Evolutionary conservation across 2,329 filamentous ascomycete genomes (phyloP), one percentile per base, ranked within the genome.

Genomic region (Trichophyton simii): DNA sequence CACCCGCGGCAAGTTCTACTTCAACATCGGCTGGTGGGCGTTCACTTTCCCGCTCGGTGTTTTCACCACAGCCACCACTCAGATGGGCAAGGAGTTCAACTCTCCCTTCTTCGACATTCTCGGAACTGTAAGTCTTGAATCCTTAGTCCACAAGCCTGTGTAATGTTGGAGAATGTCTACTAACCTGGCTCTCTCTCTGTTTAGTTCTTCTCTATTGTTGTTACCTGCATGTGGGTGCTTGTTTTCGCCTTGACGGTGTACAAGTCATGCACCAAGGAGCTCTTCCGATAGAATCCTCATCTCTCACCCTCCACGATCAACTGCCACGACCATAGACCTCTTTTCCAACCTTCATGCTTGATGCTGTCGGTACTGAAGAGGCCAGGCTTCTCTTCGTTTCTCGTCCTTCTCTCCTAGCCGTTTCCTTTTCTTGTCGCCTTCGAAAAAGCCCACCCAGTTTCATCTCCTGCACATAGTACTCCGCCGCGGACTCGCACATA

Each of bases 1-100:
- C 34, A 61, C 67, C 61, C 65, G 66, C 34, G 67, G 67, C 9
- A 68, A 68, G 0, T 81, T 83, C 66, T 79, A 80, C 0, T 83
- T 84, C 70, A 83, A 83, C 68, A 79, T 83, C 76, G 81, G 81
- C 20, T 82, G 80, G 81, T 83, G 80, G 80, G 79, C 79, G 2
- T 82, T 83, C 63, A 82, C 77, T 0, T 83, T 83, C 63, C 81
- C 81, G 0, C 66, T 81, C 1, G 81, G 63, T 42, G 63, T 65
- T 18, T 65, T 65, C 63, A 65, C 63, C 34, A 65, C 63, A 22
- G 61, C 63, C 25, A 61, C 61, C 18, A 60, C 52, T 9, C 57
- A 61, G 54, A 63, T 65, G 31, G 63, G 61, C 13, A 60, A 60
- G 36, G 60, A 63, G 44, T 65, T 65, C 54, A 25, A 62, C 41